Percentiles rank a stretch among this genome's conserved stretches.
These are phyloP conservation scores for Boechera stricta DNA, from an alignment of 345 rosid genomes.

Conservation along the genomic window DNA sequence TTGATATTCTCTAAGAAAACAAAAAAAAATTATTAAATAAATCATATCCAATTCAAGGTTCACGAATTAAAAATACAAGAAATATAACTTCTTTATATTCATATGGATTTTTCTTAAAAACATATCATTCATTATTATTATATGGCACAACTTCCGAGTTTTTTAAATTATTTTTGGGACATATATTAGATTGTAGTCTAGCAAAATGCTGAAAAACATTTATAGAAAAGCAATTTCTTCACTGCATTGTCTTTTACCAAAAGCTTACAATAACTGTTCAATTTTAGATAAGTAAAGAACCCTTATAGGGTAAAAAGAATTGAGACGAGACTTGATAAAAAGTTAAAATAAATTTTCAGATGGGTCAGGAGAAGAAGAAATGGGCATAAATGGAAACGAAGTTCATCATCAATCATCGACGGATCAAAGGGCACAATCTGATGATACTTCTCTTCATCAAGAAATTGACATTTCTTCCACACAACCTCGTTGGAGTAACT, in stretches of 20 bases:
- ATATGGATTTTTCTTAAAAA: background rate
- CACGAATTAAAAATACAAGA: background rate
- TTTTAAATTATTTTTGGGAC: background rate
- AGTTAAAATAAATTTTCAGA: slow-evolving; percentile 48
- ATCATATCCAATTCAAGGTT: slow-evolving; percentile 14
- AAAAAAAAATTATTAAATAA: background rate
- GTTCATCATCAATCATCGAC: slow-evolving; percentile 47
- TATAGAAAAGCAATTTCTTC: slow-evolving; percentile 32
- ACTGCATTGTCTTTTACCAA: slow-evolving; percentile 35
- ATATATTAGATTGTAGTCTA: slow-evolving; percentile 1
- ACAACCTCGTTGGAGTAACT: slow-evolving; percentile 71
- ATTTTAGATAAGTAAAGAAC: slow-evolving; percentile 8
- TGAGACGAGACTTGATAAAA: slow-evolving; percentile 21
- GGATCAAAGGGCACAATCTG: slow-evolving; percentile 56
- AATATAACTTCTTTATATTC: background rate
- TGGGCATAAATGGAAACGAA: slow-evolving; percentile 52
- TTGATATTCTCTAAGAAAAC: slow-evolving; percentile 5
- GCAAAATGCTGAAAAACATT: slow-evolving; percentile 25
- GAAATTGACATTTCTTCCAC: slow-evolving; percentile 57
- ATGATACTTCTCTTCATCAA: slow-evolving; percentile 53
- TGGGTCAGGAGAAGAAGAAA: slow-evolving; percentile 82
- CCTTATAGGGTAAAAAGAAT: slow-evolving; percentile 32
- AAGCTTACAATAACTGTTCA: slow-evolving; percentile 28
- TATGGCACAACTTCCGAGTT: slow-evolving; percentile 17
- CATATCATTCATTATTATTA: background rate